phyloP scores from a whole-genome alignment of 169 alveolate genomes.

The Pseudocohnilembus persalinus region DNA sequence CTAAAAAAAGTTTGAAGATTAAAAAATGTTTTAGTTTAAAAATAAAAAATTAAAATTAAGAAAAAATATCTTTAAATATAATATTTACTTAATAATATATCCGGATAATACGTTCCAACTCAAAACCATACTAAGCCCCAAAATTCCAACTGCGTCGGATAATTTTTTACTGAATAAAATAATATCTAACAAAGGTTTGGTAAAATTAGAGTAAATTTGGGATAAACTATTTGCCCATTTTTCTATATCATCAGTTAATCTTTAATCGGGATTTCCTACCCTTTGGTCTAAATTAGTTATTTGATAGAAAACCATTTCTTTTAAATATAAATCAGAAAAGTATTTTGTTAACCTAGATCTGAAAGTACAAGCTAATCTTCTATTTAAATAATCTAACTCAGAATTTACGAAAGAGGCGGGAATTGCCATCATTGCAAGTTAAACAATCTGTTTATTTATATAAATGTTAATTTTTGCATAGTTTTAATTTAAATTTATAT shows the following conservation, averaged over 20 bases:
- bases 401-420: constrained; percentile 85
- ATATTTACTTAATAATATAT: constrained; percentile 51
- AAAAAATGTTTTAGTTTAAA: no score
- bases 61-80: no score
- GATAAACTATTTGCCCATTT: constrained; percentile 74
- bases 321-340: constrained; percentile 67
- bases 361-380: constrained; percentile 66
- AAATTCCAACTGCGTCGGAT: constrained; percentile 78
- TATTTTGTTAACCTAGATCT: constrained; percentile 69
- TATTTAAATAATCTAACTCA: constrained; percentile 68
- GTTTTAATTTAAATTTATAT: no score
- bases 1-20: background rate
- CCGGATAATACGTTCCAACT: constrained; percentile 83
- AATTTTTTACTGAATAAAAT: constrained; percentile 73
- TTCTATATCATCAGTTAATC: constrained; percentile 78
- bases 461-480: no score
- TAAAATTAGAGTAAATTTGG: constrained; percentile 72
- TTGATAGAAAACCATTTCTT: constrained; percentile 73
- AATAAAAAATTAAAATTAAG: background rate
- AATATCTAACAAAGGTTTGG: constrained; percentile 85
- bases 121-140: constrained; percentile 76
- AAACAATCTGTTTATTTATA: constrained; percentile 28
- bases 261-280: constrained; percentile 80
- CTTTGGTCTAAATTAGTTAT: constrained; percentile 77
- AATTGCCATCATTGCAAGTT: constrained; percentile 68